phyloP scores from a whole-genome alignment of 2,329 filamentous ascomycete genomes.

The Fusarium sp. region DNA sequence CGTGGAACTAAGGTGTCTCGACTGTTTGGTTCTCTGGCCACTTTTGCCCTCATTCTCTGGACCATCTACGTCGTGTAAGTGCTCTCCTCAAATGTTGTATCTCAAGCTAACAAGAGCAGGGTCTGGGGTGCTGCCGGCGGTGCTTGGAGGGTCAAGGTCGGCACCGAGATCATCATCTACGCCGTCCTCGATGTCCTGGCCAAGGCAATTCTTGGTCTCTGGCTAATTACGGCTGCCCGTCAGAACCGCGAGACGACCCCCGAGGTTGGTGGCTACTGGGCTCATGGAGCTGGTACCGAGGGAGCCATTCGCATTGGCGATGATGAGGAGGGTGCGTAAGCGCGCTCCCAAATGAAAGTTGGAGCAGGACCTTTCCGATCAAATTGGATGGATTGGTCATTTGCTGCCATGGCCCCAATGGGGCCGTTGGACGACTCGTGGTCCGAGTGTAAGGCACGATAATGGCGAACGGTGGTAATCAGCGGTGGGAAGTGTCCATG shows the following conservation, averaged over 20 bases:
- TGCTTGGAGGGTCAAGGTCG: conserved; percentile 40
- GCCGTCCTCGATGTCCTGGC: conserved; percentile 45
- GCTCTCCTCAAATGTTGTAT: neutral
- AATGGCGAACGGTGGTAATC: neutral
- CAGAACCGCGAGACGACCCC: conserved; percentile 49
- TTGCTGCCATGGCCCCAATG: neutral
- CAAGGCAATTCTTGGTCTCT: conserved; percentile 45
- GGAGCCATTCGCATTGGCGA: conserved; percentile 53
- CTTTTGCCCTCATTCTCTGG: conserved; percentile 41
- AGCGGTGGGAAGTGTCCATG: neutral
- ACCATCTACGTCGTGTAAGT: conserved; percentile 45
- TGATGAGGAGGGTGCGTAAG: conserved; percentile 47
- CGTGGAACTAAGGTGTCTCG: conserved; percentile 37
- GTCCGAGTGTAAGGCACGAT: no score
- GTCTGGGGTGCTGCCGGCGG: conserved; percentile 44
- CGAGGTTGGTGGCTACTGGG: conserved; percentile 52
- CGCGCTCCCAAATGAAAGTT: neutral
- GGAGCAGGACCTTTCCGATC: neutral
- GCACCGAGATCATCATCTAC: conserved; percentile 45
- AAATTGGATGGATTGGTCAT: neutral
- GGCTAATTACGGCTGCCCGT: conserved; percentile 50
- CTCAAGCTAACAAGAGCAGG: conserved; percentile 18
- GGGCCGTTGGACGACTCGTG: no score
- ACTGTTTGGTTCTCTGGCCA: conserved; percentile 42
- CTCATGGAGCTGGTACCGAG: conserved; percentile 48